Evolutionary conservation across 2,329 filamentous ascomycete genomes (phyloP).

Genomic region (Fusarium illudens): DNA sequence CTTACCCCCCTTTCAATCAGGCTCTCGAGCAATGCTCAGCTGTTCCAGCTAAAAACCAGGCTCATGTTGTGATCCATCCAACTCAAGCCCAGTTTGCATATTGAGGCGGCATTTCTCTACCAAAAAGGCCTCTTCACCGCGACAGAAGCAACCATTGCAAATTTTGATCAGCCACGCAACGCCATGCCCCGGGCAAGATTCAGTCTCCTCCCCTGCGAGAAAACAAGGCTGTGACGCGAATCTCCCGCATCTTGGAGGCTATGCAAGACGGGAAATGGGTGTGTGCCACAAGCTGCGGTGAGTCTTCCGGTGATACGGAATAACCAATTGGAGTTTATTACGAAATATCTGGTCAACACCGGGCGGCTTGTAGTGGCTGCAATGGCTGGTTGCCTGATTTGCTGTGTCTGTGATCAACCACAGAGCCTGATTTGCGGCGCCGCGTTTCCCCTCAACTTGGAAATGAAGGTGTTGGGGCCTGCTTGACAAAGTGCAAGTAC

Average conservation of each 20-base stretch:
- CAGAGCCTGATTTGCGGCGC: background rate
- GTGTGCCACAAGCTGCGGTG: background rate
- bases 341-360: background rate
- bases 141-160: background rate
- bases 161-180: background rate
- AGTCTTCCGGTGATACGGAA: background rate
- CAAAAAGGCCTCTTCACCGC: background rate
- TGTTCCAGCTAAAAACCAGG: background rate
- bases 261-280: background rate
- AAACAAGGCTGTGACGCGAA: background rate
- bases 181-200: too few relatives aligned
- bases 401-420: background rate
- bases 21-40: background rate
- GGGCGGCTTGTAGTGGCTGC: background rate
- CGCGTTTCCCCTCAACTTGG: background rate
- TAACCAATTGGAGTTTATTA: background rate
- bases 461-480: background rate
- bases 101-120: background rate
- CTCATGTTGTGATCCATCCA: background rate
- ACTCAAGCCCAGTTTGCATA: background rate
- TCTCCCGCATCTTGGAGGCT: background rate
- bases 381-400: background rate
- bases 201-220: background rate
- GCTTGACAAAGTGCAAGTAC: background rate
- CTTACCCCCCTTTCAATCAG: background rate